These are phyloP conservation scores for Cucurbitaria berberidis DNA, from an alignment of 2,329 filamentous ascomycete genomes.

Conservation along the genomic window DNA sequence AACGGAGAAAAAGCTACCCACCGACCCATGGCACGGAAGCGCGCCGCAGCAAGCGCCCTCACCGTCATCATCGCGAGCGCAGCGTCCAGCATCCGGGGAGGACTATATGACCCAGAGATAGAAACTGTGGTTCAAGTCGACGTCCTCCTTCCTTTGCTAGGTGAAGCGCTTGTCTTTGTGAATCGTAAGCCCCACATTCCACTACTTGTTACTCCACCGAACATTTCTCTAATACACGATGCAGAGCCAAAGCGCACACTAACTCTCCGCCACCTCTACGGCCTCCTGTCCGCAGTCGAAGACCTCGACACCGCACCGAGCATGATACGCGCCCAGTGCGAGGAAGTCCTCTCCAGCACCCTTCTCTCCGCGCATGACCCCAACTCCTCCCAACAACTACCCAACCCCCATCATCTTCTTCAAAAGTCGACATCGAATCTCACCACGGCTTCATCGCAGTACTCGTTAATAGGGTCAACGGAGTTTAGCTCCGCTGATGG, in stretches of 20 bases:
- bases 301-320: conserved; percentile 78
- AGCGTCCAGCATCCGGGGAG: conserved; percentile 88
- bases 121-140: conserved; percentile 89
- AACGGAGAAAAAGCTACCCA: conserved; percentile 50
- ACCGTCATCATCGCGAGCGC: conserved; percentile 85
- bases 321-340: conserved; percentile 74
- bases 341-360: conserved; percentile 79
- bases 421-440: conserved; percentile 63
- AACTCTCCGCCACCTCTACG: conserved; percentile 73
- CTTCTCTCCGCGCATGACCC: conserved; percentile 69
- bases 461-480: conserved; percentile 75
- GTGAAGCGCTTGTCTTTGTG: conserved; percentile 81
- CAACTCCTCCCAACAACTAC: conserved; percentile 24
- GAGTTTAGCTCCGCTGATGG: conserved; percentile 63
- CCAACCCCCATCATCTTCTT: conserved; percentile 49
- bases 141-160: conserved; percentile 80
- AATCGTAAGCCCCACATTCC: conserved; percentile 53
- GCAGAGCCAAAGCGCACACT: conserved; percentile 64
- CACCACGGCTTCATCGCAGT: conserved; percentile 64
- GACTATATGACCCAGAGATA: conserved; percentile 80
- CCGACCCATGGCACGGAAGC: conserved; percentile 65
- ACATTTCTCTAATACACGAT: conserved; percentile 10
- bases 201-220: neutral
- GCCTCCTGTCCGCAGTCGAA: conserved; percentile 77
- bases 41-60: conserved; percentile 74